Base-by-base conservation (phyloP, 2,329 filamentous ascomycete species). In the Hyphodiscus sp. region DNA sequence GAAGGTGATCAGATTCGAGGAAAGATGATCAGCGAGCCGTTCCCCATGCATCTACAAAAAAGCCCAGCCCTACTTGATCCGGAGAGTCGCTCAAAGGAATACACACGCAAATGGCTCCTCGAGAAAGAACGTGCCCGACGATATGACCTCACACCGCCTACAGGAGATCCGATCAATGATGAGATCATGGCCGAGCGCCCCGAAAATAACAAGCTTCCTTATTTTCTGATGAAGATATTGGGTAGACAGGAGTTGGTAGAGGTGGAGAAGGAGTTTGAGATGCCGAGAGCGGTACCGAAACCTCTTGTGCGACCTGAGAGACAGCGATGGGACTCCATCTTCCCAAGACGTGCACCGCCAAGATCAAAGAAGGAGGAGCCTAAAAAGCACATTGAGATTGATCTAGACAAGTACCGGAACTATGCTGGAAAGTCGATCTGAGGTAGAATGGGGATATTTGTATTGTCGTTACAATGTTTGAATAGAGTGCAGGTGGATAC, bases 211-310 rank as follows among this genome's bases (percentile, higher is more conserved):
- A 38, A 15, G 33, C 5, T 4, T 4, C 33, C 16, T 2, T 6
- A 4, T 13, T 18, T 47, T 6, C 15, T 46, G 29, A 13, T 16
- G n/a, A 29, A 51, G 19, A 29, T 20, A 18, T 20, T 13, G 19
- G 20, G 15, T 16, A 38, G 45, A 11, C 41, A 33, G 13, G 33
- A 38, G 33, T 13, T 38, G 33, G 33, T 38, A 19, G 43, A 20
- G 33, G 33, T 38, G 19, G 43, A 20, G 6, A 41, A 15, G 2
- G 49, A 47, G 43, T 46, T 51, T 20, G 26, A 46, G 49, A 26
- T 20, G 42, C 50, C 50, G 45, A 43, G 45, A 18, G 38, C 50
- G 18, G 43, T 20, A 20, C 45, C 50, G 7, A 47, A 52, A 41
- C 19, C 15, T 9, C 41, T 20, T 45, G n/a, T n/a, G 2, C 11